Conservation (phyloP, 2,329 filamentous ascomycete species). For the Colletotrichum camelliae region DNA sequence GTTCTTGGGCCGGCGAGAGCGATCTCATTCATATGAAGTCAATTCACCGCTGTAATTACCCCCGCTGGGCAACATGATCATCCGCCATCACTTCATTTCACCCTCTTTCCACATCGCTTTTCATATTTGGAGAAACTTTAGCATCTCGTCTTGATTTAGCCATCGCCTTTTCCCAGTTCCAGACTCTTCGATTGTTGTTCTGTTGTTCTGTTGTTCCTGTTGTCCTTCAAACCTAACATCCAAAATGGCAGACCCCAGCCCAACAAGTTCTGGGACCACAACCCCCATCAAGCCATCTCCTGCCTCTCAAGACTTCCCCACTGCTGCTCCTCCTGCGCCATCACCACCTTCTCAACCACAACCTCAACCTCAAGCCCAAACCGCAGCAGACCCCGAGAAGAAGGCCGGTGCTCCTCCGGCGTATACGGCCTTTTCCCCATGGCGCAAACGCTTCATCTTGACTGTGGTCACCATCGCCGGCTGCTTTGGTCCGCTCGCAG, state of each 20-base stretch:
- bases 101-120: not conserved
- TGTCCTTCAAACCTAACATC: not conserved
- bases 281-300: slow-evolving; percentile 1
- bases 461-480: slow-evolving; percentile 43
- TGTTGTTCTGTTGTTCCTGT: not conserved
- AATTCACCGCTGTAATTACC: not conserved
- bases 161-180: not conserved
- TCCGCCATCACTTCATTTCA: not conserved
- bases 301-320: not conserved
- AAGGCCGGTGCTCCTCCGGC: slow-evolving; percentile 17
- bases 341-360: not conserved
- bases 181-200: not conserved
- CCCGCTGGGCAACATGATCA: not conserved
- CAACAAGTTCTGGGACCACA: not conserved
- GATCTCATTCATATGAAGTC: not conserved
- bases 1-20: not conserved
- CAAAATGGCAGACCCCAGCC: slow-evolving; percentile 3
- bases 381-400: slow-evolving; percentile 20
- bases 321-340: not conserved
- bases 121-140: not conserved
- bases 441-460: slow-evolving; percentile 41
- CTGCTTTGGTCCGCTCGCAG: slow-evolving; percentile 47
- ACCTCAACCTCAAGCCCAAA: not conserved
- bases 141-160: not conserved
- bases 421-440: slow-evolving; percentile 43